Evolutionary conservation across 192 early-diverging fungal genomes (phyloP).

Genomic region (Dissophora globulifera): DNA sequence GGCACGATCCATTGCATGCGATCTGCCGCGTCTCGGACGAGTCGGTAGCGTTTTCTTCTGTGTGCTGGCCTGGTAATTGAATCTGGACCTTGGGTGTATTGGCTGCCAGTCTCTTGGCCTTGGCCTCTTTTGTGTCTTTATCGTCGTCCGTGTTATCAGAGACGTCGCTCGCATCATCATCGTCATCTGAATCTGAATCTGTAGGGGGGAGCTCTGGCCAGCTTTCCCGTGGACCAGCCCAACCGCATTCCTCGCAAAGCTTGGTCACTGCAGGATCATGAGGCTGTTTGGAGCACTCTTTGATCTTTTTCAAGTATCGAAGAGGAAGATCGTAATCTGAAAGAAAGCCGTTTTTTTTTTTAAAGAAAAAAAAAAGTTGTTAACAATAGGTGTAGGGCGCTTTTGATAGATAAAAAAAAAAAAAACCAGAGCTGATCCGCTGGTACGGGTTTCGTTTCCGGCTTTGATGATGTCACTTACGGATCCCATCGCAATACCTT

Average conservation of each 20-base stretch:
- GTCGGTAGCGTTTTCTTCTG: neutral
- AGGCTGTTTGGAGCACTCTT: conserved; percentile 34
- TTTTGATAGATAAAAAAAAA: neutral
- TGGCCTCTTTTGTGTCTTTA: neutral
- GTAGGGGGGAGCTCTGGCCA: conserved; percentile 46
- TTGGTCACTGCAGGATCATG: conserved; percentile 48
- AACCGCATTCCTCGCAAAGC: conserved; percentile 46
- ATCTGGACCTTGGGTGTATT: conserved; percentile 41
- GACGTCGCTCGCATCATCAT: conserved; percentile 13
- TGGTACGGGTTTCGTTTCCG: too few relatives aligned
- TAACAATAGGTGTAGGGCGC: neutral
- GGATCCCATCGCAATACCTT: conserved; percentile 46
- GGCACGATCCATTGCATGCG: conserved; percentile 38
- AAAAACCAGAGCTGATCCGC: too few relatives aligned
- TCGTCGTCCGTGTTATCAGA: conserved; percentile 17
- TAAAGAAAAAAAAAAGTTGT: neutral
- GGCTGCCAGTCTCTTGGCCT: conserved; percentile 18
- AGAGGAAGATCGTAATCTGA: conserved; percentile 46
- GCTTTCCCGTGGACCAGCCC: conserved; percentile 45
- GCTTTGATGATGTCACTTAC: conserved; percentile 11
- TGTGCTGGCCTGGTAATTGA: conserved; percentile 9
- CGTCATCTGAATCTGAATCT: too few relatives aligned
- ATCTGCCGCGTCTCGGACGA: neutral
- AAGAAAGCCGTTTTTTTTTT: too few relatives aligned
- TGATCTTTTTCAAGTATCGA: conserved; percentile 42